Percentiles rank a stretch among this genome's conserved stretches.
phyloP scores from a whole-genome alignment of 2,329 filamentous ascomycete species.

The Monosporascus sp. region DNA sequence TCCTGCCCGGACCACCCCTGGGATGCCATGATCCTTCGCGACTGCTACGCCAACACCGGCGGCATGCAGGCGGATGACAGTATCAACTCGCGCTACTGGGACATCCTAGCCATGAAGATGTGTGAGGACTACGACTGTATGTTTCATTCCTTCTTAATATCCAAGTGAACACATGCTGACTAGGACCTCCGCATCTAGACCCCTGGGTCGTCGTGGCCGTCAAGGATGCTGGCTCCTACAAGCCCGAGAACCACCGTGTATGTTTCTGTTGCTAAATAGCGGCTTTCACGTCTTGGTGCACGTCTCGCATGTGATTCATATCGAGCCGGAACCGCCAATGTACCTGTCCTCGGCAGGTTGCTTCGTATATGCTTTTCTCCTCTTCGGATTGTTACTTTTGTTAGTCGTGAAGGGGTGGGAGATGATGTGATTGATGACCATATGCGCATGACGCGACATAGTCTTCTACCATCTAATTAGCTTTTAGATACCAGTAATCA shows the following conservation, averaged over 20 bases:
- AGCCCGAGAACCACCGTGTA: neutral
- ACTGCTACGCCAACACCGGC: conserved; percentile 6
- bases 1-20: neutral
- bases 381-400: too few relatives aligned
- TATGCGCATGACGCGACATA: too few relatives aligned
- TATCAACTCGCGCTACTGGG: conserved; percentile 9
- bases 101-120: conserved; percentile 11
- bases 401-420: too few relatives aligned
- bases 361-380: too few relatives aligned
- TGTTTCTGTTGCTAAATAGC: neutral
- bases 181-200: neutral
- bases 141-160: neutral
- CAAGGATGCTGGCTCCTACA: conserved; percentile 2
- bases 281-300: too few relatives aligned
- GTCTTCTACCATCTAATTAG: too few relatives aligned
- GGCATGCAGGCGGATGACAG: neutral
- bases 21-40: conserved; percentile 13
- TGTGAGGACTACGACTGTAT: conserved; percentile 4
- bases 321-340: too few relatives aligned
- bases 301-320: too few relatives aligned
- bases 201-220: conserved; percentile 7
- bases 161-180: neutral
- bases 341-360: too few relatives aligned
- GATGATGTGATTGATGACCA: too few relatives aligned
- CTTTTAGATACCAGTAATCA: too few relatives aligned